Base-by-base conservation (phyloP, 148 eudicot species). In the Fagopyrum homotropicum region DNA sequence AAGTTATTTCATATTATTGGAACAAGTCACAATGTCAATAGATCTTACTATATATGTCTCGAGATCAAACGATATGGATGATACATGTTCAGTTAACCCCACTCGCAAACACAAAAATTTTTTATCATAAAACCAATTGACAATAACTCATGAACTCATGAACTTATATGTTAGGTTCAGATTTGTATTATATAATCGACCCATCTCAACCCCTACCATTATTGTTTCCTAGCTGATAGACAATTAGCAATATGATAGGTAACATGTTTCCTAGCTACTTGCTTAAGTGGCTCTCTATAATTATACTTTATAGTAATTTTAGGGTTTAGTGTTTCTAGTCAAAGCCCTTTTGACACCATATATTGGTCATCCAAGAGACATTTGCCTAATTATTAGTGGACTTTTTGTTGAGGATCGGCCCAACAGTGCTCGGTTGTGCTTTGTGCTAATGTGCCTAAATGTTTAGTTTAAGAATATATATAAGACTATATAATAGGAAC, bases 381-480 rank as follows among this genome's bases (percentile, higher is more conserved):
- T 73, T 69, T 82, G 84, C 85, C 79, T 74, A 79, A 86, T 76
- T 80, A 75, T 77, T 72, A 66, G 82, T 73, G 75, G 77, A 74
- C 66, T 45, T 79, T 47, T 73, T 82, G 89, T 73, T 79, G 22
- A 75, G 66, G 72, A 82, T 52, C 74, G 78, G 72, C 60, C 82
- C 78, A 77, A 80, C 93, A 87, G 59, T 47, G 63, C 51, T 72
- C 44, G 59, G 73, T 86, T 74, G 88, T 86, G 88, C 79, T 84
- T 77, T 69, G 77, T 69, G 83, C 83, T 75, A 26, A 75, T 12
- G 46, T 76, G 77, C 66, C 49, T 6, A 45, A 17, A 19, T 76
- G 22, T 57, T 59, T 14, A 60, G 14, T 26, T 29, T 40, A 64
- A 10, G 7, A 6, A 63, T 63, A 63, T 63, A 17, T 57, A 60